Percentiles rank a stretch among this genome's conserved stretches.
Conservation (phyloP, 225 moss, liverwort and hornwort species). For the Polytrichum formosum region DNA sequence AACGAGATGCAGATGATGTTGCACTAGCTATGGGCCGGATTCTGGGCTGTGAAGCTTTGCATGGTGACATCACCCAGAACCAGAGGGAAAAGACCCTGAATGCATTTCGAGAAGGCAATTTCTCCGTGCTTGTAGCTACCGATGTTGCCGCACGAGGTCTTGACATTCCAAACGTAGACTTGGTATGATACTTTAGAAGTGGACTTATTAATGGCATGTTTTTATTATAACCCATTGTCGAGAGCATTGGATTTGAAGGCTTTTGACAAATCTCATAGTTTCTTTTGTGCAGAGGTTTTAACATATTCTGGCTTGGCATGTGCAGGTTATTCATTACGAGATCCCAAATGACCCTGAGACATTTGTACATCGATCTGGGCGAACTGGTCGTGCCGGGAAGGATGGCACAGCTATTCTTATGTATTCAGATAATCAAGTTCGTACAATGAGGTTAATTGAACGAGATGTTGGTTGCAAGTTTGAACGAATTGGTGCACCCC, state of each 20-base stretch:
- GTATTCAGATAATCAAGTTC: conserved; percentile 55
- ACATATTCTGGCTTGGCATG: too few species aligned
- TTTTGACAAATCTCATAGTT: too few species aligned
- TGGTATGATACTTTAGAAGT: conserved; percentile 37
- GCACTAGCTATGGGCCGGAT: conserved; percentile 77
- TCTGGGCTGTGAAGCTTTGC: conserved; percentile 87
- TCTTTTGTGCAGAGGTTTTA: too few species aligned
- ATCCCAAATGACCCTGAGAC: conserved; percentile 89
- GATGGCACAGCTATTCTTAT: conserved; percentile 80
- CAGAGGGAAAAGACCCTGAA: conserved; percentile 88
- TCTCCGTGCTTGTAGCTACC: conserved; percentile 83
- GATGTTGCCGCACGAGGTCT: conserved; percentile 91
- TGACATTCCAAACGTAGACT: conserved; percentile 85
- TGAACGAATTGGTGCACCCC: conserved; percentile 57
- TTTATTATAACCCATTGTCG: too few species aligned
- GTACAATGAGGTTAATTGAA: conserved; percentile 84
- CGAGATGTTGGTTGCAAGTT: conserved; percentile 78
- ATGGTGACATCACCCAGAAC: conserved; percentile 85
- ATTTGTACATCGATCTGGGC: conserved; percentile 83
- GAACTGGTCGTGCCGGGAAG: conserved; percentile 90
- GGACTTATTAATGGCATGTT: too few species aligned
- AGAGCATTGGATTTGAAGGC: too few species aligned
- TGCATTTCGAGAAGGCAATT: conserved; percentile 73
- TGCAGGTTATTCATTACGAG: conserved; percentile 79
- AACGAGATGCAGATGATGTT: conserved; percentile 90